These are phyloP conservation scores for Glycine tomentella DNA, from an alignment of 306 rosid species.

Conservation along the genomic window DNA sequence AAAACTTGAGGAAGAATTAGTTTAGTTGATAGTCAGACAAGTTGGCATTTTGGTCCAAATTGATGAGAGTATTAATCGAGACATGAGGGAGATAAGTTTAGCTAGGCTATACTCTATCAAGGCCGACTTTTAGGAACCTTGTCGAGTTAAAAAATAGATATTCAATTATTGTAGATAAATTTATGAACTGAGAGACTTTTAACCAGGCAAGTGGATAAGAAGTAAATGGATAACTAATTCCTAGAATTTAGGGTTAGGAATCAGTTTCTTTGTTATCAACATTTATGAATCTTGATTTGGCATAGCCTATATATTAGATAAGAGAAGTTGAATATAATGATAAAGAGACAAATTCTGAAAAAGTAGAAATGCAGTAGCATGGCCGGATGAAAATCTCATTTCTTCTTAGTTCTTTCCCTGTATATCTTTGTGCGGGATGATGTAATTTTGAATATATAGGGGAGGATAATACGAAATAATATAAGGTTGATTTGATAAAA, in stretches of 20 bases:
- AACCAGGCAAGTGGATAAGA: background rate
- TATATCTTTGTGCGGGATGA: too few relatives aligned
- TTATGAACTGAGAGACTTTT: background rate
- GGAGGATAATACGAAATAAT: too few relatives aligned
- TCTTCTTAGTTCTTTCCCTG: too few relatives aligned
- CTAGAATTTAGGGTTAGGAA: background rate
- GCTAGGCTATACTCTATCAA: background rate
- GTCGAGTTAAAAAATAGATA: background rate
- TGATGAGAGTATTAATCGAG: background rate
- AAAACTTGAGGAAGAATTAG: too few relatives aligned
- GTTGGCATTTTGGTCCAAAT: background rate
- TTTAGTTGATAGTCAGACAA: background rate
- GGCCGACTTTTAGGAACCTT: background rate
- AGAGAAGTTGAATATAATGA: background rate
- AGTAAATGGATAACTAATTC: background rate
- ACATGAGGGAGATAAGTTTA: background rate
- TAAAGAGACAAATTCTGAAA: background rate
- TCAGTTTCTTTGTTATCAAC: background rate
- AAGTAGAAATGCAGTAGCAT: background rate
- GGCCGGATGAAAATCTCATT: background rate
- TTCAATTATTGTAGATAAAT: conserved; percentile 2
- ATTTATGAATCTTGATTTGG: background rate
- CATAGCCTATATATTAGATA: background rate
- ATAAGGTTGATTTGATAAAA: too few relatives aligned
- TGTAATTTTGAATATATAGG: too few relatives aligned